Percentiles rank a stretch among this genome's conserved stretches.
Conservation (phyloP, 139 green algal species). For the Chlamydomonas schloesseri region DNA sequence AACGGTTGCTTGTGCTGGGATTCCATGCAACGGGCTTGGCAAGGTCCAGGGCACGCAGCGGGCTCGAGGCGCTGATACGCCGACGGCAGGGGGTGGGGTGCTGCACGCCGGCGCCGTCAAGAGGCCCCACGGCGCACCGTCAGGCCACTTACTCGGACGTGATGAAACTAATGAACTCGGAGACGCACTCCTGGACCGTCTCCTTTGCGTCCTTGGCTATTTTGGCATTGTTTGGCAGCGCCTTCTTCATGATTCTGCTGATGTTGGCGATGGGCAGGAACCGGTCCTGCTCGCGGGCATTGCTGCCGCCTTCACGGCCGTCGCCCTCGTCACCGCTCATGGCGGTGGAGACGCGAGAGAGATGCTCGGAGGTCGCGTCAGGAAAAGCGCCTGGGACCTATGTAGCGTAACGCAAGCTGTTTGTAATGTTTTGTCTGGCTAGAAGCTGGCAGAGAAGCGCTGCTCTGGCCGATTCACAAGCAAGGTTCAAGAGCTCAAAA, state of each 20-base stretch:
- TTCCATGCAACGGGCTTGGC: no score
- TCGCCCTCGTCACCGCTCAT: conserved; percentile 52
- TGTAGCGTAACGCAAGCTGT: not conserved
- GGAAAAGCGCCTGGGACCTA: no score
- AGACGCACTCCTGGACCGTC: conserved; percentile 98
- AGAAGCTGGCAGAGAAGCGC: not conserved
- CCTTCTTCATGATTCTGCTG: conserved; percentile 98
- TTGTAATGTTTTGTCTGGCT: not conserved
- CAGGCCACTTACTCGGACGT: conserved; percentile 93
- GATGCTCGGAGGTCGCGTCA: not conserved
- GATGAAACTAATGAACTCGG: conserved; percentile 99
- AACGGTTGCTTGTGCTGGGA: no score
- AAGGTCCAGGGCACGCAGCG: no score
- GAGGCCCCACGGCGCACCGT: not conserved
- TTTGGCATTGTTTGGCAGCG: conserved; percentile 91
- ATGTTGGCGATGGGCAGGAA: conserved; percentile 99
- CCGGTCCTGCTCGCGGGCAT: conserved; percentile 89
- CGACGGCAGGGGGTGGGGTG: no score
- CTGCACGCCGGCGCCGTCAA: no score
- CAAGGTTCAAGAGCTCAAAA: not conserved
- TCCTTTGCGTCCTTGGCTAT: conserved; percentile 99
- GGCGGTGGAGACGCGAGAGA: not conserved
- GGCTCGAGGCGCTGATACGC: no score
- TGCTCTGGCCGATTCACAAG: not conserved
- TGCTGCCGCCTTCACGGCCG: conserved; percentile 28